Conservation (phyloP, 768 basidiomycete genomes). For the Podaxis rugospora region DNA sequence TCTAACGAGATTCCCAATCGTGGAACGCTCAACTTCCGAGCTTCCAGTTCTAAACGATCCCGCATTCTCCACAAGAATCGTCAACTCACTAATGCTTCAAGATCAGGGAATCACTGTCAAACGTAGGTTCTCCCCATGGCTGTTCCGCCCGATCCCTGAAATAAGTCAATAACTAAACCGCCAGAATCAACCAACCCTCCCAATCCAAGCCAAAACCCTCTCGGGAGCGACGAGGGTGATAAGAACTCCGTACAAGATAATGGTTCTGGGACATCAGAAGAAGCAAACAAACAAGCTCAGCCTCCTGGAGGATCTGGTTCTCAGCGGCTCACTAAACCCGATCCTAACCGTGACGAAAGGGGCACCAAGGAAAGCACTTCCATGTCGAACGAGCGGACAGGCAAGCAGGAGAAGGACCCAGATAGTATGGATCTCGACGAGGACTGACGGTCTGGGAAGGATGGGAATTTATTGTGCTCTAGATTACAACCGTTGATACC, state of each 20-base stretch:
- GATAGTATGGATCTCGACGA: slow-evolving; percentile 9
- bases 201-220: neutral
- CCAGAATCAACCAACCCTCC: neutral
- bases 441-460: neutral
- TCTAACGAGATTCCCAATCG: slow-evolving; percentile 7
- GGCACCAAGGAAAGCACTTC: neutral
- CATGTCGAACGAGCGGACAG: neutral
- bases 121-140: neutral
- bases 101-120: slow-evolving; percentile 6
- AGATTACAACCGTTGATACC: neutral
- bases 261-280: neutral
- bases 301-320: neutral
- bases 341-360: neutral
- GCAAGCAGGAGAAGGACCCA: neutral
- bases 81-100: slow-evolving; percentile 6
- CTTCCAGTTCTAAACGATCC: slow-evolving; percentile 9
- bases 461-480: neutral
- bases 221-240: neutral
- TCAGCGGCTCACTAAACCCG: neutral
- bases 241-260: neutral
- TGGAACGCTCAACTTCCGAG: slow-evolving; percentile 12
- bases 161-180: neutral
- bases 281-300: neutral
- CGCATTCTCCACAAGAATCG: slow-evolving; percentile 7
- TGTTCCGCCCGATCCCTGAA: neutral